Evolutionary conservation across 768 basidiomycete genomes (phyloP).

Genomic region (Ephemerocybe angulata): DNA sequence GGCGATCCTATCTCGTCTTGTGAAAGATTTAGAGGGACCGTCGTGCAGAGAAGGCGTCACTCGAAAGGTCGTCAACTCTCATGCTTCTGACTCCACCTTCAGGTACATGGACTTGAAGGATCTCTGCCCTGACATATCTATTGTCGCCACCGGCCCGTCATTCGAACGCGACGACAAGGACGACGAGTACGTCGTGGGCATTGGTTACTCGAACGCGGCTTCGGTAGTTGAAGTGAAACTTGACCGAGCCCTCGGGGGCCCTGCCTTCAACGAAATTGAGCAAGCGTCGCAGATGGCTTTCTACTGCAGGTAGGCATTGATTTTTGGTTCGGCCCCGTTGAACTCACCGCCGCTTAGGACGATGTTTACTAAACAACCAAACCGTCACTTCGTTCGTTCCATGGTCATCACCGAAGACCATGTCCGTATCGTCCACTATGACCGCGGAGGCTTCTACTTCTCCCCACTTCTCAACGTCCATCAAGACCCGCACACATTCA

Average conservation of each 20-base stretch:
- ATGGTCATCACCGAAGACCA: not conserved
- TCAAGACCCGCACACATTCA: not conserved
- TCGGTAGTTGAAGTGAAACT: not conserved
- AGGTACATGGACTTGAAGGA: no score
- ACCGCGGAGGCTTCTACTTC: constrained; percentile 1
- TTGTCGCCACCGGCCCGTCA: not conserved
- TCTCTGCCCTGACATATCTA: not conserved
- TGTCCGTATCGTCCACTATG: constrained; percentile 4
- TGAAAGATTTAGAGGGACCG: no score
- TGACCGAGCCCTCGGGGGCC: not conserved
- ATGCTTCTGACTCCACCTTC: no score
- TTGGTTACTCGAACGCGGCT: not conserved
- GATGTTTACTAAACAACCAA: constrained; percentile 3
- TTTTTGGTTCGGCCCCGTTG: not conserved
- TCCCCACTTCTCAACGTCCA: not conserved
- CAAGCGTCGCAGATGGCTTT: not conserved
- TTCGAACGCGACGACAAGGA: not conserved
- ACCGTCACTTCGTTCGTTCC: not conserved
- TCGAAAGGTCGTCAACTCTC: no score
- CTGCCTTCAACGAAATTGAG: not conserved
- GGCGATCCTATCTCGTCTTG: no score
- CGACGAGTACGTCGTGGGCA: not conserved
- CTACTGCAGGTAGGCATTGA: not conserved
- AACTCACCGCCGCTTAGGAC: not conserved
- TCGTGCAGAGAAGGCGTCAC: no score